phyloP scores from a whole-genome alignment of 139 green algal species.

The Coelastrella sp. region DNA sequence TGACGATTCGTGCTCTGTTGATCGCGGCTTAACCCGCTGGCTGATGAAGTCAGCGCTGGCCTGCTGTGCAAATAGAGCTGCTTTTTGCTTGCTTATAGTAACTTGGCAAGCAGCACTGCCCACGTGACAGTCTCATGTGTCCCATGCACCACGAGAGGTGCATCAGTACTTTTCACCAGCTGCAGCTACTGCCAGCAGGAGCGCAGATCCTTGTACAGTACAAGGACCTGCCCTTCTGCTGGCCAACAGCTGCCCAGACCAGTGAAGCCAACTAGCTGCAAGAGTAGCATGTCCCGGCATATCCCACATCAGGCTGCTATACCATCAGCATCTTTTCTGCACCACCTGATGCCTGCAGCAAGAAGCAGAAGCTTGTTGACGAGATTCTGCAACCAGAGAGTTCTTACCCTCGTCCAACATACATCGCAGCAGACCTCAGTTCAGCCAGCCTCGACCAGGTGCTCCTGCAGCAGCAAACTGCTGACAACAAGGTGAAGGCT shows the following conservation, averaged over 20 bases:
- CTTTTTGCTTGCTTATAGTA: too few relatives aligned
- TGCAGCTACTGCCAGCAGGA: too few relatives aligned
- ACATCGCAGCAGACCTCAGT: slow-evolving; percentile 71
- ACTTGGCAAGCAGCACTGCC: background rate
- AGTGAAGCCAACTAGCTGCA: too few relatives aligned
- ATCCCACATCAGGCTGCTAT: too few relatives aligned
- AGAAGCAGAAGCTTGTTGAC: slow-evolving; percentile 72
- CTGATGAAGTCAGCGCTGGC: background rate
- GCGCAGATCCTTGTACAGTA: too few relatives aligned
- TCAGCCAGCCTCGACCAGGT: slow-evolving; percentile 55
- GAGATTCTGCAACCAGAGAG: slow-evolving; percentile 51
- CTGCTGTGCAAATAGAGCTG: background rate
- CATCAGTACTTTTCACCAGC: too few relatives aligned
- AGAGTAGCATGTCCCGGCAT: too few relatives aligned
- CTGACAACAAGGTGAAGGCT: background rate
- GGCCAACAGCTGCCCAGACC: too few relatives aligned
- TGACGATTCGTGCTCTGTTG: background rate
- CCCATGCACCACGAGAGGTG: background rate
- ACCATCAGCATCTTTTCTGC: too few relatives aligned
- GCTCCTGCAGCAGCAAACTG: slow-evolving; percentile 43
- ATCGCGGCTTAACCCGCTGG: background rate
- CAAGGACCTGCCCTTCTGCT: too few relatives aligned
- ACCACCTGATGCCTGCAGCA: background rate
- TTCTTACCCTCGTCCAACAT: slow-evolving; percentile 54
- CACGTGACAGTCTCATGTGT: background rate